Evolutionary conservation across 2,329 filamentous ascomycete genomes (phyloP).

Genomic region (Phymatotrichopsis omnivora): DNA sequence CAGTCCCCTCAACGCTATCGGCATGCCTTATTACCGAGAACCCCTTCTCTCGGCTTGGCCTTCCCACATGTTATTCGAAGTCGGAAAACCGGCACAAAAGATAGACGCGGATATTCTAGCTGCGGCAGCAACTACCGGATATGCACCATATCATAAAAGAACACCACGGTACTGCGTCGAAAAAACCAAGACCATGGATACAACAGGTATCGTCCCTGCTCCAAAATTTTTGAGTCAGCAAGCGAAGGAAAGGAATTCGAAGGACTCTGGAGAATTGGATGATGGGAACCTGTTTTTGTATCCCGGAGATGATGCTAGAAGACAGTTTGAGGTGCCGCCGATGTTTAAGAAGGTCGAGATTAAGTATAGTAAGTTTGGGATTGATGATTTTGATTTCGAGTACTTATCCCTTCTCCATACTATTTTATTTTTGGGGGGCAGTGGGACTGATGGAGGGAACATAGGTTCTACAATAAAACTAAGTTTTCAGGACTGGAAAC

Average conservation of each 20-base stretch:
- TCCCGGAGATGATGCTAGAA: conserved; percentile 57
- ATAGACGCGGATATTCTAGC: conserved; percentile 61
- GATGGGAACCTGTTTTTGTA: conserved; percentile 57
- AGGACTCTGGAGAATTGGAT: conserved; percentile 44
- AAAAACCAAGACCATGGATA: conserved; percentile 57
- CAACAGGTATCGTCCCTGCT: conserved; percentile 52
- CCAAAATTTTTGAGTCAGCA: conserved; percentile 96
- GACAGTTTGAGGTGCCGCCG: conserved; percentile 57
- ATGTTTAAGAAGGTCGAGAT: conserved; percentile 95
- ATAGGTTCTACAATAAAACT: conserved; percentile 88
- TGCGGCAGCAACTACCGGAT: conserved; percentile 64
- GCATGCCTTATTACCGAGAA: conserved; percentile 90
- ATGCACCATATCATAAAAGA: conserved; percentile 65
- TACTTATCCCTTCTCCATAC: conserved; percentile 38
- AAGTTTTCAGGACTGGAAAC: conserved; percentile 85
- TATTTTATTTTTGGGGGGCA: not conserved
- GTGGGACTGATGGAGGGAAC: conserved; percentile 4
- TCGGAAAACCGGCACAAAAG: conserved; percentile 64
- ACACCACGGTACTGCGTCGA: conserved; percentile 72
- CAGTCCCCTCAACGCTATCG: conserved; percentile 71
- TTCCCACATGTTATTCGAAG: conserved; percentile 68
- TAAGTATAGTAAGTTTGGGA: conserved; percentile 96
- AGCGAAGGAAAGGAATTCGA: conserved; percentile 49
- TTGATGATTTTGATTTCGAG: conserved; percentile 99
- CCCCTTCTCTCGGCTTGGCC: conserved; percentile 82